Evolutionary conservation across 768 basidiomycete genomes (phyloP).

Genomic region (Auriscalpium orientale): DNA sequence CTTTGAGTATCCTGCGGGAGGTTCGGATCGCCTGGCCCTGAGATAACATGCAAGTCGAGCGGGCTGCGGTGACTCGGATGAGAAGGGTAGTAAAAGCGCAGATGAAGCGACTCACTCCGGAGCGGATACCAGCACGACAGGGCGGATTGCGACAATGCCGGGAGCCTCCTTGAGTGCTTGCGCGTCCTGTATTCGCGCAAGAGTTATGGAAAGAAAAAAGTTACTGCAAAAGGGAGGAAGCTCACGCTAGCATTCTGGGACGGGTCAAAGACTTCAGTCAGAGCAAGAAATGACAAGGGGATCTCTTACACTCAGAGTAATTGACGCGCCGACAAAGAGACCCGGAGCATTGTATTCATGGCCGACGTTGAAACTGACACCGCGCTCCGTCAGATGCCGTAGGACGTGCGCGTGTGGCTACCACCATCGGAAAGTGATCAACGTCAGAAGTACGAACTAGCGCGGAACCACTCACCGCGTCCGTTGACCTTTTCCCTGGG

Average conservation of each 20-base stretch:
- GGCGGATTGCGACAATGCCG: slow-evolving; percentile 52
- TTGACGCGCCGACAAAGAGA: background rate
- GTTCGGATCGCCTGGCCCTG: slow-evolving; percentile 32
- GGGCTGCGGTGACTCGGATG: slow-evolving; percentile 27
- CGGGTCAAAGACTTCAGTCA: no score
- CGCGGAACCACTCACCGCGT: background rate
- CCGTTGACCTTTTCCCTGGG: background rate
- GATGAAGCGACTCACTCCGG: slow-evolving; percentile 30
- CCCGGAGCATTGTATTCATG: background rate
- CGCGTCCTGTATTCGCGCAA: slow-evolving; percentile 31
- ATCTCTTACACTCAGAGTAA: slow-evolving; percentile 33
- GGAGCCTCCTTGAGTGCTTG: slow-evolving; percentile 33
- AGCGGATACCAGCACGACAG: slow-evolving; percentile 35
- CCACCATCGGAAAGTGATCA: background rate
- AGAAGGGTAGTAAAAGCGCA: background rate
- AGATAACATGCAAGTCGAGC: slow-evolving; percentile 34
- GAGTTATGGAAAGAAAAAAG: no score
- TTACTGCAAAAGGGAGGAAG: no score
- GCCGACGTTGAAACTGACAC: background rate
- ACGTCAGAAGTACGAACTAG: background rate
- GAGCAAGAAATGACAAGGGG: slow-evolving; percentile 28
- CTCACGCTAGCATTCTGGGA: no score
- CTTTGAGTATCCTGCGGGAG: slow-evolving; percentile 40
- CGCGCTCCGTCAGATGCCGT: background rate
- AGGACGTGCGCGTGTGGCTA: background rate